Percentiles rank a stretch among this genome's conserved stretches.
phyloP scores from a whole-genome alignment of 228 moss, liverwort and hornwort genomes.

The Sphagnum magellanicum region DNA sequence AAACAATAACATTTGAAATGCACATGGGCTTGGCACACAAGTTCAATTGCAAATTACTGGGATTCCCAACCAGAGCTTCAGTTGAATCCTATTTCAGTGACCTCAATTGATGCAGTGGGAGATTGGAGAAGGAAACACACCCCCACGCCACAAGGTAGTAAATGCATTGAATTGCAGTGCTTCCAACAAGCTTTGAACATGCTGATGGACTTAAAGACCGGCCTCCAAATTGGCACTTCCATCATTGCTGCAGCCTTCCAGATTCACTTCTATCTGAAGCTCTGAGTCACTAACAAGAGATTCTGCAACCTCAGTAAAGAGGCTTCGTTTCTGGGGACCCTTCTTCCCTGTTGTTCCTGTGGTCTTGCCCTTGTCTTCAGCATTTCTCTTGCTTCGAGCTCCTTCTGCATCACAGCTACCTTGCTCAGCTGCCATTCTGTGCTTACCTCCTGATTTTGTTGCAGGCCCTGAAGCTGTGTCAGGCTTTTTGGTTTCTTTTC shows the following conservation, averaged over 20 bases:
- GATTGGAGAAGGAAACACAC: too few relatives aligned
- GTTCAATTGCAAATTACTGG: too few relatives aligned
- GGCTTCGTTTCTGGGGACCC: constrained; percentile 16
- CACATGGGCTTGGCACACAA: too few relatives aligned
- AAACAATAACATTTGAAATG: too few relatives aligned
- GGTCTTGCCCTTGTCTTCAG: constrained; percentile 35
- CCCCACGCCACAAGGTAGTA: too few relatives aligned
- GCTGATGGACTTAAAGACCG: constrained; percentile 4
- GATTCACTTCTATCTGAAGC: constrained; percentile 44
- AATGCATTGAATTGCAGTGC: too few relatives aligned
- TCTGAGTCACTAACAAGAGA: constrained; percentile 39
- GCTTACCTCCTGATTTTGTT: constrained; percentile 31
- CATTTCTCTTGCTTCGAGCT: constrained; percentile 49
- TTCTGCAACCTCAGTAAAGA: constrained; percentile 25
- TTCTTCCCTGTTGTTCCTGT: constrained; percentile 37
- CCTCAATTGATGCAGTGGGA: too few relatives aligned
- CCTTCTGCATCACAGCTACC: constrained; percentile 12
- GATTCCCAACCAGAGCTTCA: too few relatives aligned
- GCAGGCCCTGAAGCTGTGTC: constrained; percentile 13
- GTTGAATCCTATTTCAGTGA: too few relatives aligned
- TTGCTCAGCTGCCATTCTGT: constrained; percentile 42
- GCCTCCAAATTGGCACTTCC: constrained; percentile 43
- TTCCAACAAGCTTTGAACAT: too few relatives aligned
- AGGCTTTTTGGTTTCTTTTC: constrained; percentile 17
- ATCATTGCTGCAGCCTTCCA: constrained; percentile 55